phyloP scores from a whole-genome alignment of 2,329 filamentous ascomycete species.

The Dactylellina drechsleri region DNA sequence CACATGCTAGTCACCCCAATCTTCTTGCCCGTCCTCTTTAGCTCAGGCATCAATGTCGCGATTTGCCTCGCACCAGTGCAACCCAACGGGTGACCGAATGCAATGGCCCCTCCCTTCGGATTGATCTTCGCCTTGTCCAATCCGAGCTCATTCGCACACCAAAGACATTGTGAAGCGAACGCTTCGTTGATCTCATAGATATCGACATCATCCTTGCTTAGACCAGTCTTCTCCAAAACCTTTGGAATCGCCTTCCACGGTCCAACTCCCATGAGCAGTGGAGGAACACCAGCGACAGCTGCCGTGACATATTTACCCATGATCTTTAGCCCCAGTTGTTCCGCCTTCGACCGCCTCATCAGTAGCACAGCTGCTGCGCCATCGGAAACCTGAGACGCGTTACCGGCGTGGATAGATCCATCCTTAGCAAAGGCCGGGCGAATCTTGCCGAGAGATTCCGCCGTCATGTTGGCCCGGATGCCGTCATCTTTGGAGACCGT shows the following conservation, averaged over 20 bases:
- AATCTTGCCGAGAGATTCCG: conserved; percentile 90
- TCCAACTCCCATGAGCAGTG: conserved; percentile 93
- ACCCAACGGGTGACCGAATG: conserved; percentile 92
- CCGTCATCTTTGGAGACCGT: conserved; percentile 88
- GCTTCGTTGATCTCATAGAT: conserved; percentile 99
- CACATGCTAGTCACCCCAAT: conserved; percentile 96
- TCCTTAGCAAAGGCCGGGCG: conserved; percentile 88
- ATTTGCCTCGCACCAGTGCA: conserved; percentile 95
- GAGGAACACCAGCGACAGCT: conserved; percentile 86
- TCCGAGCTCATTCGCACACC: conserved; percentile 88
- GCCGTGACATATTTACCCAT: conserved; percentile 91
- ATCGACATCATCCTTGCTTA: conserved; percentile 89
- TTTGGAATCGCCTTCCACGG: conserved; percentile 96
- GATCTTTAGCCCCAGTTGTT: conserved; percentile 86
- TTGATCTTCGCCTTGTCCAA: conserved; percentile 89
- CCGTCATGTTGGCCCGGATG: conserved; percentile 83
- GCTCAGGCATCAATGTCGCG: conserved; percentile 87
- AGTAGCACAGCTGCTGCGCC: conserved; percentile 93
- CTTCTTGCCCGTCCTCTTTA: conserved; percentile 83
- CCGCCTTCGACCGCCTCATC: conserved; percentile 92
- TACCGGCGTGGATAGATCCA: conserved; percentile 93
- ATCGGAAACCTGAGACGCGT: conserved; percentile 94
- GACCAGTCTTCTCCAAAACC: conserved; percentile 85
- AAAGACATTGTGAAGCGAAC: conserved; percentile 93
- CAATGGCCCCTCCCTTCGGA: conserved; percentile 95